Evolutionary conservation across 2,329 filamentous ascomycete species (phyloP).

Genomic region (Aspergillus sp.): DNA sequence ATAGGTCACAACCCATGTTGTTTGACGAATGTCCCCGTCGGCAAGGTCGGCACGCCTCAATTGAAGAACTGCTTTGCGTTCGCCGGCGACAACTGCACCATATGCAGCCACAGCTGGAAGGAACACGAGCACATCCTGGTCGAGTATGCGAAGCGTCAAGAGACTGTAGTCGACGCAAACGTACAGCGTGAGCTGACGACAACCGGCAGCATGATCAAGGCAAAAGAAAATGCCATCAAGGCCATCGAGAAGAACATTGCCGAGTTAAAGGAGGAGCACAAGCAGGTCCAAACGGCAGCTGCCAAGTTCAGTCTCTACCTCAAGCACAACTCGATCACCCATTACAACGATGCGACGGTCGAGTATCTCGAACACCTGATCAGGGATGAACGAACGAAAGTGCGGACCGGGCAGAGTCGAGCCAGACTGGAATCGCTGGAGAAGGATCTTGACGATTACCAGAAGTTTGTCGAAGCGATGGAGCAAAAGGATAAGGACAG

Average conservation of each 20-base stretch:
- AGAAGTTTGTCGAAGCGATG: conserved; percentile 12
- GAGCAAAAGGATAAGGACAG: conserved; percentile 1
- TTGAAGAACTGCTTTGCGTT: conserved; percentile 12
- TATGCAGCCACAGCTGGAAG: conserved; percentile 9
- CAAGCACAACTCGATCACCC: conserved; percentile 13
- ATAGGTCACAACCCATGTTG: conserved; percentile 16
- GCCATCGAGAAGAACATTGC: conserved; percentile 11
- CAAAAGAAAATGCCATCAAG: conserved; percentile 4
- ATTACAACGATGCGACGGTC: conserved; percentile 14
- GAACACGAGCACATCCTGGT: conserved; percentile 17
- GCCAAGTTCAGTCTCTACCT: conserved; percentile 12
- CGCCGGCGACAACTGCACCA: neutral
- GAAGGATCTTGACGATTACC: conserved; percentile 11
- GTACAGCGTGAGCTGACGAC: conserved; percentile 8
- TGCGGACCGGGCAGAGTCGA: conserved; percentile 5
- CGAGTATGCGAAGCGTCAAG: conserved; percentile 10
- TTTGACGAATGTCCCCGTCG: conserved; percentile 11
- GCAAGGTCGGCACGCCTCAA: conserved; percentile 15
- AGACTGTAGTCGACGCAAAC: conserved; percentile 2
- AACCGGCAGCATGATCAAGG: conserved; percentile 4
- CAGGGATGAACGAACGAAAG: conserved; percentile 12
- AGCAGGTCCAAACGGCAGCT: neutral
- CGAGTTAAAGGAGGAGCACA: conserved; percentile 10
- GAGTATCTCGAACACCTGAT: conserved; percentile 16
- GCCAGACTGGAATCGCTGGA: conserved; percentile 4